Conservation (phyloP, 768 basidiomycete species). For the Ephemerocybe angulata region DNA sequence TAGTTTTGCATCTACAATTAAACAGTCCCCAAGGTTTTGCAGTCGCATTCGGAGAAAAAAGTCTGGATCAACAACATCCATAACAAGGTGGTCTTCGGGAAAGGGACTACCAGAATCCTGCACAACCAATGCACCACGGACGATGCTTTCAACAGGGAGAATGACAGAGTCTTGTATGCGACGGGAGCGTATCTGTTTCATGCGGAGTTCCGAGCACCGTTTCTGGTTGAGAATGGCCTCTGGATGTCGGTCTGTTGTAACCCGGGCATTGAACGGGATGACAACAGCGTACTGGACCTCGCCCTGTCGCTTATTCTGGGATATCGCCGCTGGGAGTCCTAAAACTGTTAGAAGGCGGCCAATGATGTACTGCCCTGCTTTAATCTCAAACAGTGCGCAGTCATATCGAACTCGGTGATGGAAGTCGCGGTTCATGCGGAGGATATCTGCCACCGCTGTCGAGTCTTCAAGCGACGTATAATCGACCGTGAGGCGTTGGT, state of each 20-base stretch:
- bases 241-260: not conserved
- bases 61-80: not conserved
- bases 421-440: not conserved
- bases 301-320: not conserved
- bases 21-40: too few species aligned
- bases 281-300: not conserved
- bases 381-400: conserved; percentile 1
- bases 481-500: not conserved
- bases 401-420: not conserved
- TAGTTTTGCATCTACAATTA: too few species aligned
- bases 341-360: not conserved
- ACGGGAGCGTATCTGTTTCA: not conserved
- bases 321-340: too few species aligned
- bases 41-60: not conserved
- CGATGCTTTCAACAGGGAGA: not conserved
- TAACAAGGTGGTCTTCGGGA: not conserved
- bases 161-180: not conserved
- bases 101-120: not conserved
- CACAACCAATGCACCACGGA: not conserved
- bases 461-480: not conserved
- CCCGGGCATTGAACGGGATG: not conserved
- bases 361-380: not conserved
- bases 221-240: not conserved
- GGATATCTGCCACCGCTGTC: not conserved
- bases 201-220: not conserved